Evolutionary conservation across 2,329 filamentous ascomycete species (phyloP).

Genomic region (Zasmidium angulare): DNA sequence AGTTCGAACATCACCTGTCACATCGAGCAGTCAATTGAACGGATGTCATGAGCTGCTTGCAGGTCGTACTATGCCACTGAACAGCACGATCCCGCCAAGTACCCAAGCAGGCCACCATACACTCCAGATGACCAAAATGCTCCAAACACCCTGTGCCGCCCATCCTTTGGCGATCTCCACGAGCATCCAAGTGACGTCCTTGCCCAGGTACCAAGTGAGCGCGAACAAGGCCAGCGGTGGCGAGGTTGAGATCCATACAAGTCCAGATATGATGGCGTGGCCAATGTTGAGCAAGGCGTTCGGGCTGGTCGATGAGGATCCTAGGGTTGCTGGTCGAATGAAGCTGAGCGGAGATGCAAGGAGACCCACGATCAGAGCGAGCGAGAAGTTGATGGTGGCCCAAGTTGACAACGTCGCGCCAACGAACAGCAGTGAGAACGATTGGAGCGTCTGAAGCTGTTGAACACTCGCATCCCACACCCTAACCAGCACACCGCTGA

Average conservation of each 20-base stretch:
- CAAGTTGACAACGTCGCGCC: constrained; percentile 90
- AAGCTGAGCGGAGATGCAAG: constrained; percentile 79
- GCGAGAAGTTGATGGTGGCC: constrained; percentile 92
- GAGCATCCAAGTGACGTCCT: constrained; percentile 24
- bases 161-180: constrained; percentile 34
- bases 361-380: constrained; percentile 81
- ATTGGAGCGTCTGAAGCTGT: constrained; percentile 78
- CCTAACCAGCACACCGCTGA: constrained; percentile 21
- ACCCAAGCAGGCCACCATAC: constrained; percentile 37
- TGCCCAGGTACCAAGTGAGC: constrained; percentile 20
- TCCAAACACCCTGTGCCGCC: constrained; percentile 34
- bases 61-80: constrained; percentile 20
- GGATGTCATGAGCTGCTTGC: not conserved
- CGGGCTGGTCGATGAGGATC: not conserved
- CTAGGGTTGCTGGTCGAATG: constrained; percentile 41
- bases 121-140: constrained; percentile 31
- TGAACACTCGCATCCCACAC: constrained; percentile 44
- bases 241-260: constrained; percentile 20
- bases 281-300: constrained; percentile 6
- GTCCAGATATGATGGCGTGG: constrained; percentile 7
- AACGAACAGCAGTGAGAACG: constrained; percentile 86
- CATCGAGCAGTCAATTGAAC: not conserved
- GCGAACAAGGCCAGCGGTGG: constrained; percentile 25
- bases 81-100: constrained; percentile 25
- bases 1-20: not conserved